These are phyloP conservation scores for Penicillium polonicum DNA, from an alignment of 2,329 filamentous ascomycete genomes.

Conservation along the genomic window DNA sequence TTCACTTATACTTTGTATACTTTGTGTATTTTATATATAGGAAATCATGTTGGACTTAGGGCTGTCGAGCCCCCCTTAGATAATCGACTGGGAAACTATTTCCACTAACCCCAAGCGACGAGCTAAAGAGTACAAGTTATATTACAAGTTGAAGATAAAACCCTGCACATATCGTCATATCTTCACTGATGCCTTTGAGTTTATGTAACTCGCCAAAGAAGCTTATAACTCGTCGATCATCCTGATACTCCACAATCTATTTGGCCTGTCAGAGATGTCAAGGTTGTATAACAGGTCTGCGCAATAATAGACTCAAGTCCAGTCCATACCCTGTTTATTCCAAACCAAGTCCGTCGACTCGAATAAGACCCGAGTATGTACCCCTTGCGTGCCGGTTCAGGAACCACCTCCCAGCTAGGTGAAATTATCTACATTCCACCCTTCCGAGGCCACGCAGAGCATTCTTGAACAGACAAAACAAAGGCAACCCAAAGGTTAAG, in stretches of 20 bases:
- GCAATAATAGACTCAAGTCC: not conserved
- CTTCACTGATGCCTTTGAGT: not conserved
- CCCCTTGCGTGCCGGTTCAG: conserved; percentile 17
- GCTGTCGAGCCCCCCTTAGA: no score
- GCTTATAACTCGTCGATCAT: not conserved
- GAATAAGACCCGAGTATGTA: conserved; percentile 9
- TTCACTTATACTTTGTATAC: no score
- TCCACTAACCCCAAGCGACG: no score
- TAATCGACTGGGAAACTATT: not conserved
- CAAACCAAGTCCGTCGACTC: not conserved
- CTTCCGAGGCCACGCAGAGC: not conserved
- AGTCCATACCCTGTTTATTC: not conserved
- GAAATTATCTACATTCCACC: conserved; percentile 15
- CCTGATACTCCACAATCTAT: not conserved
- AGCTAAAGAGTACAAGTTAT: not conserved
- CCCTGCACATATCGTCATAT: not conserved
- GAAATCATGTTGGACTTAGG: no score
- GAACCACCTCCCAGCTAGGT: not conserved
- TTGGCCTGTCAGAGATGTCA: not conserved
- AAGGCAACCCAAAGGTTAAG: not conserved
- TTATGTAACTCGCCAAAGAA: not conserved
- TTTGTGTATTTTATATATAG: no score
- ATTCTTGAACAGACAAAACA: conserved; percentile 13
- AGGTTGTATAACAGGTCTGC: no score
- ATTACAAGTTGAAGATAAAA: not conserved